Evolutionary conservation across 306 rosid species (phyloP).

Genomic region (Gastrolobium villosum): DNA sequence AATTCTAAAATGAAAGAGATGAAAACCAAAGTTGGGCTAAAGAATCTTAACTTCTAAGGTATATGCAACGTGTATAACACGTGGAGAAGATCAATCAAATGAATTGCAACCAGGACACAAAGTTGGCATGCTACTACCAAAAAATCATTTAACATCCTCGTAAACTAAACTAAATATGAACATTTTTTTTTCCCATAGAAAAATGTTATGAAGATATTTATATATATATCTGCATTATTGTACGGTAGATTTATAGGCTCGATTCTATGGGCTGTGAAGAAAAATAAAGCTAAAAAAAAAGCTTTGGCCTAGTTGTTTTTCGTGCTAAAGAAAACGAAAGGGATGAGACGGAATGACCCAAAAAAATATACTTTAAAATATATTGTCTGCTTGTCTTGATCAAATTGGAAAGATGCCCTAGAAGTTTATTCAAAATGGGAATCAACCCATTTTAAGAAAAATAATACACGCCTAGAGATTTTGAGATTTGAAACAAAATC

Average conservation of each 20-base stretch:
- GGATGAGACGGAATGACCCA: not conserved
- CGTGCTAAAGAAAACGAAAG: slow-evolving; percentile 23
- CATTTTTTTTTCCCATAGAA: not conserved
- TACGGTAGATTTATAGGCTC: not conserved
- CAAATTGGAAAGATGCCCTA: slow-evolving; percentile 45
- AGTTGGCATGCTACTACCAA: not conserved
- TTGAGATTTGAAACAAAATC: slow-evolving; percentile 49
- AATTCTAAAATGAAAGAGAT: not conserved
- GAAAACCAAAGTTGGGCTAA: not conserved
- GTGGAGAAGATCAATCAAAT: not conserved
- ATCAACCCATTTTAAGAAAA: slow-evolving; percentile 47
- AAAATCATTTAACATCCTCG: not conserved
- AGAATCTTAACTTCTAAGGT: not conserved
- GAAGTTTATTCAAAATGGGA: slow-evolving; percentile 32
- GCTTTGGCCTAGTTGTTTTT: slow-evolving; percentile 11
- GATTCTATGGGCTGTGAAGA: slow-evolving; percentile 14
- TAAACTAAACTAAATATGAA: not conserved
- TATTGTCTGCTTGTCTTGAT: slow-evolving; percentile 38
- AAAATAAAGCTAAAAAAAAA: slow-evolving; percentile 4
- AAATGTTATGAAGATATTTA: slow-evolving; percentile 4
- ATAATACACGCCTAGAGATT: slow-evolving; percentile 30
- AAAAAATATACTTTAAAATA: slow-evolving; percentile 18
- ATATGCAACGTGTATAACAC: not conserved
- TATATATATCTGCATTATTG: slow-evolving; percentile 24
- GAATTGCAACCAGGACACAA: not conserved